Conservation (phyloP, 2,329 filamentous ascomycete species). For the Colletotrichum sp. region DNA sequence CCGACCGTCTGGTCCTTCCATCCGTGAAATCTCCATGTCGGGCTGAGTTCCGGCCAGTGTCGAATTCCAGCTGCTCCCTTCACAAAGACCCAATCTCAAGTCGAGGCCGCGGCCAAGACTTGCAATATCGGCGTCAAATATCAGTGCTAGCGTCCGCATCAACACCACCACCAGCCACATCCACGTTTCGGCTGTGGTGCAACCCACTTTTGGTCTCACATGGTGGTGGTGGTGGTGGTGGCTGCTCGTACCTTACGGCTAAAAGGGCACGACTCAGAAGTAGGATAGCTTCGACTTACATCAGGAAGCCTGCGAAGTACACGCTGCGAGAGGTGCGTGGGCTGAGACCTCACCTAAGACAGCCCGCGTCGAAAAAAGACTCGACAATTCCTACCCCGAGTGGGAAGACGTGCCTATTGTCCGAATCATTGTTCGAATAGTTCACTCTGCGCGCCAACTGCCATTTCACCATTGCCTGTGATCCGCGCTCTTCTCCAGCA, state of each 20-base stretch:
- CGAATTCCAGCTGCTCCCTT: slow-evolving; percentile 14
- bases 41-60: not conserved
- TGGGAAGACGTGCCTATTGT: not conserved
- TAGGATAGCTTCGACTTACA: slow-evolving; percentile 3
- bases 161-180: slow-evolving; percentile 7
- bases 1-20: not conserved
- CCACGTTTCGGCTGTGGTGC: slow-evolving; percentile 17
- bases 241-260: not conserved
- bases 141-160: not conserved
- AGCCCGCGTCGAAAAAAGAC: not conserved
- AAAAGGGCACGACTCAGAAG: not conserved
- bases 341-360: slow-evolving; percentile 8
- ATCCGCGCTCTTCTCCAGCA: not conserved
- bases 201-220: not conserved
- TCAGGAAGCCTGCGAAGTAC: not conserved
- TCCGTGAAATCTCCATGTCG: not conserved
- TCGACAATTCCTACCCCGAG: not conserved
- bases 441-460: not conserved
- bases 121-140: not conserved
- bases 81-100: not conserved
- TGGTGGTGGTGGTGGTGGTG: not conserved
- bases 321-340: not conserved
- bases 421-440: not conserved
- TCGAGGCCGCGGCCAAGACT: not conserved
- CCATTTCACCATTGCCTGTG: not conserved